Evolutionary conservation across 75 land plant genomes (phyloP).

Genomic region (Picea glauca): DNA sequence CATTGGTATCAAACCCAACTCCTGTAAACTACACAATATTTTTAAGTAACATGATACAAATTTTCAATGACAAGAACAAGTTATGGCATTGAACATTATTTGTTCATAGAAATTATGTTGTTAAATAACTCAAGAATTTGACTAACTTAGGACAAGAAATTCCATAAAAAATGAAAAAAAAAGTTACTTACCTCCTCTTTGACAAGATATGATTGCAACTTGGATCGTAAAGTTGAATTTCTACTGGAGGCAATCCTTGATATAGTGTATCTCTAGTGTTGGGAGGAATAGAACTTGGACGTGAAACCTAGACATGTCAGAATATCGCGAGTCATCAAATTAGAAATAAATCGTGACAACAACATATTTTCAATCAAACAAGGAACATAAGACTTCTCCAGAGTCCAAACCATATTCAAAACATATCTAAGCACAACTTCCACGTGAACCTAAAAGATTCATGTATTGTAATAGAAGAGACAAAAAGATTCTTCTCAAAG

Average conservation of each 20-base stretch:
- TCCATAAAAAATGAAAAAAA: no score
- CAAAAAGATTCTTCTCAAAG: no score
- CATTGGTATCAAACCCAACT: no score
- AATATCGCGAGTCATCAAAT: neutral
- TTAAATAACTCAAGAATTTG: neutral
- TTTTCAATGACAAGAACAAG: neutral
- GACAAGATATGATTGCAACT: conserved; percentile 29
- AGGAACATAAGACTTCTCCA: no score
- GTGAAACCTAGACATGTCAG: conserved; percentile 47
- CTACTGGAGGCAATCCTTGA: conserved; percentile 66
- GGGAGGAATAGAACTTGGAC: conserved; percentile 81
- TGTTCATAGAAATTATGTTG: neutral
- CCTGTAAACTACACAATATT: no score
- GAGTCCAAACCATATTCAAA: no score
- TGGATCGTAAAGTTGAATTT: conserved; percentile 56
- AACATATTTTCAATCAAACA: no score
- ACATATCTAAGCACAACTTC: no score
- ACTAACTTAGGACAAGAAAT: neutral
- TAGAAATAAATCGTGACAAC: no score
- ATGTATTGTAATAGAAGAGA: no score
- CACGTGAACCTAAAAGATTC: no score
- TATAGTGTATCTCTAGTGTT: conserved; percentile 80
- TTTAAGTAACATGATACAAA: neutral
- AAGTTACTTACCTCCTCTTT: conserved; percentile 51
- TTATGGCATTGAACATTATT: neutral